phyloP scores from a whole-genome alignment of 1,284 basidiomycete species.

The Melampsora allii-populina region DNA sequence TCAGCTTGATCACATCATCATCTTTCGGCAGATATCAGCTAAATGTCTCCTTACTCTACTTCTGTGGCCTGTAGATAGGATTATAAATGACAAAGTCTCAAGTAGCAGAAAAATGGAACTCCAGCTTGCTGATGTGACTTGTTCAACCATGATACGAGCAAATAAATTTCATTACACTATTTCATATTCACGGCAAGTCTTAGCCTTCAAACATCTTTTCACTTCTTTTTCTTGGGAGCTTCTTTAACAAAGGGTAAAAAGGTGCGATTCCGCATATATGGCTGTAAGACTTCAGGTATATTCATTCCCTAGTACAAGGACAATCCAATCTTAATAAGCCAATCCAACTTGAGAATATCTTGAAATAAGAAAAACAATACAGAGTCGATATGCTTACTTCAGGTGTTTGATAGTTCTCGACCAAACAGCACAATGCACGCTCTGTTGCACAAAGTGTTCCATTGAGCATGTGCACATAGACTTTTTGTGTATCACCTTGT shows the following conservation, averaged over 20 bases:
- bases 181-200: too few relatives aligned
- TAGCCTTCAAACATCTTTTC: too few relatives aligned
- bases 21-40: too few relatives aligned
- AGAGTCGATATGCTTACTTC: slow-evolving; percentile 55
- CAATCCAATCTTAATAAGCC: neutral
- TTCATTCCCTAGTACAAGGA: slow-evolving; percentile 8
- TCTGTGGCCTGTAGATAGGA: too few relatives aligned
- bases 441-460: slow-evolving; percentile 97
- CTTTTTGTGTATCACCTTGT: slow-evolving; percentile 77
- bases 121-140: too few relatives aligned
- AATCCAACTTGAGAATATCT: neutral
- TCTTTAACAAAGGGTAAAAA: slow-evolving; percentile 39
- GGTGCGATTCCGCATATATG: slow-evolving; percentile 31
- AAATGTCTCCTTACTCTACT: too few relatives aligned
- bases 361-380: neutral
- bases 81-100: too few relatives aligned
- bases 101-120: too few relatives aligned
- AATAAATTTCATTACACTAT: too few relatives aligned
- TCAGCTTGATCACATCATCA: too few relatives aligned
- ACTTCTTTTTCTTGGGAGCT: slow-evolving; percentile 30
- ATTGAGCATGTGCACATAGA: slow-evolving; percentile 96
- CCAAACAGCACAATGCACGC: slow-evolving; percentile 90
- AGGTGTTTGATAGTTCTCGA: slow-evolving; percentile 97
- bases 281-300: slow-evolving; percentile 12
- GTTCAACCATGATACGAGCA: too few relatives aligned